phyloP scores from a whole-genome alignment of 2,329 filamentous ascomycete genomes.

The Dactylella cylindrospora region DNA sequence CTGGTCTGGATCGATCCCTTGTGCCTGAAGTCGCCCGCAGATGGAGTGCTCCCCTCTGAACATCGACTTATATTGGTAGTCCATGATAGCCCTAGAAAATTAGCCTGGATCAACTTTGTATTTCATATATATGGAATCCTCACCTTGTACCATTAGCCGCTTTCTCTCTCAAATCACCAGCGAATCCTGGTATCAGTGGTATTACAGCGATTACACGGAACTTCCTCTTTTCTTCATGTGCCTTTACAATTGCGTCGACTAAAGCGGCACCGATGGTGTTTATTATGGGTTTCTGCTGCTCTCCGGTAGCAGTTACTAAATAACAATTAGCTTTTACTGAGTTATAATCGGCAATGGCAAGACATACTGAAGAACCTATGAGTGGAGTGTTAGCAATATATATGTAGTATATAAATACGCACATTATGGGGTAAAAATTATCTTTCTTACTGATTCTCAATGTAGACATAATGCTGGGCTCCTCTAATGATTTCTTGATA shows the following conservation, averaged over 20 bases:
- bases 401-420: background rate
- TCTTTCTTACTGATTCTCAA: conserved; percentile 81
- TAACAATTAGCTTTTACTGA: conserved; percentile 46
- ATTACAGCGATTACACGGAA: conserved; percentile 90
- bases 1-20: conserved; percentile 74
- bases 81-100: conserved; percentile 97
- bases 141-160: conserved; percentile 72
- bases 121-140: too few relatives aligned
- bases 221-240: conserved; percentile 78
- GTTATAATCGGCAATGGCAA: background rate
- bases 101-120: too few relatives aligned
- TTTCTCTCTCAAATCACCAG: conserved; percentile 80
- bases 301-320: conserved; percentile 76
- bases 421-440: too few relatives aligned
- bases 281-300: conserved; percentile 80
- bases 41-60: conserved; percentile 90
- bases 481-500: conserved; percentile 82
- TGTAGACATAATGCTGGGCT: conserved; percentile 91
- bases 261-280: conserved; percentile 88
- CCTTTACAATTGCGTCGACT: conserved; percentile 82
- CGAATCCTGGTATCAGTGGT: conserved; percentile 89
- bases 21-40: conserved; percentile 70
- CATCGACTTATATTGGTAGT: conserved; percentile 97
- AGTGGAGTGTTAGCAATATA: background rate
- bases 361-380: conserved; percentile 69